Percentiles rank a stretch among this genome's conserved stretches.
These are phyloP conservation scores for Goffeauzyma gilvescens DNA, from an alignment of 768 basidiomycete genomes.

Conservation along the genomic window DNA sequence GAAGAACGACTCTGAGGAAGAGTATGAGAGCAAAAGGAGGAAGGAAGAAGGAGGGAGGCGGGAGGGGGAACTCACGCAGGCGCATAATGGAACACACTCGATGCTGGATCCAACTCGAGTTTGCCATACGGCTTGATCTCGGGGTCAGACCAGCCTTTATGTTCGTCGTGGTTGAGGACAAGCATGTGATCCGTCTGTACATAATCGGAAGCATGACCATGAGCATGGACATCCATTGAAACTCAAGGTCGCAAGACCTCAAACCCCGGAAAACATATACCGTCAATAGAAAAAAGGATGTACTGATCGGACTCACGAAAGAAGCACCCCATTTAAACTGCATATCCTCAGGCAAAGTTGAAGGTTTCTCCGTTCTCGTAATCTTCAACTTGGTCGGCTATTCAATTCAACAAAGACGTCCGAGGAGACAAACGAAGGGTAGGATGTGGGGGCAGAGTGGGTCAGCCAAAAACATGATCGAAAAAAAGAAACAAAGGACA, in stretches of 20 bases:
- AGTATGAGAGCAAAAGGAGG: not conserved
- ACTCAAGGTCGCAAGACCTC: no score
- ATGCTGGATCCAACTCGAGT: constrained; percentile 3
- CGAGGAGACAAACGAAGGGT: not conserved
- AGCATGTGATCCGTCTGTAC: constrained; percentile 10
- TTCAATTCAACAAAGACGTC: no score
- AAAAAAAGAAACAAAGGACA: no score
- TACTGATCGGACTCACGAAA: constrained; percentile 10
- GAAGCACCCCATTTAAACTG: constrained; percentile 14
- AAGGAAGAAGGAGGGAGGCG: not conserved
- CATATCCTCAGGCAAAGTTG: constrained; percentile 7
- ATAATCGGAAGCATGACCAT: not conserved
- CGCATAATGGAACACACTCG: constrained; percentile 7
- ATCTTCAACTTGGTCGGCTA: constrained; percentile 12
- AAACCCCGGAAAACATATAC: no score
- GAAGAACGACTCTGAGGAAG: not conserved
- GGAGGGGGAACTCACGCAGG: constrained; percentile 4
- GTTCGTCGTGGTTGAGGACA: constrained; percentile 3
- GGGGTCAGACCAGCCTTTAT: constrained; percentile 2
- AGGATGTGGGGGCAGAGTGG: no score
- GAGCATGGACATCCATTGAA: not conserved
- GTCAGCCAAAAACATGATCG: no score
- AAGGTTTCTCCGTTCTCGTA: constrained; percentile 4
- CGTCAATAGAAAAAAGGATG: no score
- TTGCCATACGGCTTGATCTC: constrained; percentile 5